Evolutionary conservation across 495 filamentous ascomycete genomes (phyloP).

Genomic region (Daldinia decipiens): DNA sequence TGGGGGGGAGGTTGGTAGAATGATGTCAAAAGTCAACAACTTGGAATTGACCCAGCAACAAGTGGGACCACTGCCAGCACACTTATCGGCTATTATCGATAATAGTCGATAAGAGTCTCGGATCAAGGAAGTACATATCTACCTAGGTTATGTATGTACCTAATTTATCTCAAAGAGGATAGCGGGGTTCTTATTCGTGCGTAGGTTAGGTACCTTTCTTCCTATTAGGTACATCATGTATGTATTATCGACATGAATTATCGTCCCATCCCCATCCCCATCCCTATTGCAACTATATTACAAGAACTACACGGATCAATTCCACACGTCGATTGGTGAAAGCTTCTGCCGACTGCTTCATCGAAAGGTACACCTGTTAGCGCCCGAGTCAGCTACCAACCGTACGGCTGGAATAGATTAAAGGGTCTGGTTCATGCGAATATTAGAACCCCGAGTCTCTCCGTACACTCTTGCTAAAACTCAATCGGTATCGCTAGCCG

Average conservation of each 20-base stretch:
- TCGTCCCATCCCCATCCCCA: background rate
- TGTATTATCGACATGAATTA: no score
- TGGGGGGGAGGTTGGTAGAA: slow-evolving; percentile 28
- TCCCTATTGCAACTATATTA: background rate
- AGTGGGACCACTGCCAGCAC: background rate
- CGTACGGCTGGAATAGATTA: slow-evolving; percentile 23
- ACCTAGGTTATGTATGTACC: slow-evolving; percentile 13
- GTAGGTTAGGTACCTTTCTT: no score
- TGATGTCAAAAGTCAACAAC: slow-evolving; percentile 51
- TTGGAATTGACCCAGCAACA: slow-evolving; percentile 45
- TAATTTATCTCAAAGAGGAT: slow-evolving; percentile 20
- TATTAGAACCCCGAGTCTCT: slow-evolving; percentile 13
- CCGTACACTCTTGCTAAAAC: slow-evolving; percentile 26
- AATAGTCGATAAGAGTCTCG: slow-evolving; percentile 4
- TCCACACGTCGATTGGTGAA: slow-evolving; percentile 23
- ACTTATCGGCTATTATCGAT: background rate
- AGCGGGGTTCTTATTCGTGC: slow-evolving; percentile 14
- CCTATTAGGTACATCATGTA: no score
- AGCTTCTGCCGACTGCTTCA: slow-evolving; percentile 14
- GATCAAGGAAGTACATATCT: background rate
- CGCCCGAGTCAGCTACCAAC: slow-evolving; percentile 20
- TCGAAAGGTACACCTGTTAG: slow-evolving; percentile 10
- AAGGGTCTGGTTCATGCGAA: slow-evolving; percentile 35
- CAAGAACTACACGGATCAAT: background rate
- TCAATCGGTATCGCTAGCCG: slow-evolving; percentile 38